Percentiles rank a stretch among this genome's conserved stretches.
These are phyloP conservation scores for Candida ortonii DNA, from an alignment of 805 yeast genomes.

Conservation along the genomic window DNA sequence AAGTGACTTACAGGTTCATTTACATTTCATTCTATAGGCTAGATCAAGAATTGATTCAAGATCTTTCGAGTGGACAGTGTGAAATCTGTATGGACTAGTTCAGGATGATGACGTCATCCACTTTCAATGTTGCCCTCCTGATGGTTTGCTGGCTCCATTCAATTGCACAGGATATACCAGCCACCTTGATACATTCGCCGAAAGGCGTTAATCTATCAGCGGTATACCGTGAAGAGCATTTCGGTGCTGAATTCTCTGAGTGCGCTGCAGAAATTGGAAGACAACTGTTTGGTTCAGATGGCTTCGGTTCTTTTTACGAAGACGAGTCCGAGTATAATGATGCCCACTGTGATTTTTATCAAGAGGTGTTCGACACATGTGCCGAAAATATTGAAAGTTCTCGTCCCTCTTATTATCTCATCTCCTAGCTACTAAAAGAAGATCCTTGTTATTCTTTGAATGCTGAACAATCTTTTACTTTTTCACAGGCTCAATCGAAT, in stretches of 20 bases:
- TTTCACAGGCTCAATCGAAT: not conserved
- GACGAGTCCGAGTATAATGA: not conserved
- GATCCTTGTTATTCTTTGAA: constrained; percentile 12
- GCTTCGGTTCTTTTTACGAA: constrained; percentile 1
- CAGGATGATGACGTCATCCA: too few relatives aligned
- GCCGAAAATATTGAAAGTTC: constrained; percentile 6
- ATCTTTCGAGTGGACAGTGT: too few relatives aligned
- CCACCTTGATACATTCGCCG: too few relatives aligned
- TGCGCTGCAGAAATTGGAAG: constrained; percentile 13
- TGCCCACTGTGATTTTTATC: constrained; percentile 11
- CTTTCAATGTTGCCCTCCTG: too few relatives aligned
- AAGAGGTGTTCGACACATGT: constrained; percentile 15
- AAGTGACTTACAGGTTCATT: too few relatives aligned
- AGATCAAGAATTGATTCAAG: too few relatives aligned
- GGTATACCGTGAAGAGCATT: constrained; percentile 12
- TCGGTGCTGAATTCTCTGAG: constrained; percentile 14
- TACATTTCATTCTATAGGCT: too few relatives aligned
- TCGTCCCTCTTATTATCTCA: constrained; percentile 12
- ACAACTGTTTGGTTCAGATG: not conserved
- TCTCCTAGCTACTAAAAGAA: constrained; percentile 11
- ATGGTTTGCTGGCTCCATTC: too few relatives aligned
- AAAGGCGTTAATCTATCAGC: constrained; percentile 13
- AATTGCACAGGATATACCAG: too few relatives aligned
- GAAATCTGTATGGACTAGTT: too few relatives aligned
- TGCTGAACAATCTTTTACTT: not conserved